Base-by-base conservation (phyloP, 192 early-diverging fungal species). In the Rhizophagus clarus region DNA sequence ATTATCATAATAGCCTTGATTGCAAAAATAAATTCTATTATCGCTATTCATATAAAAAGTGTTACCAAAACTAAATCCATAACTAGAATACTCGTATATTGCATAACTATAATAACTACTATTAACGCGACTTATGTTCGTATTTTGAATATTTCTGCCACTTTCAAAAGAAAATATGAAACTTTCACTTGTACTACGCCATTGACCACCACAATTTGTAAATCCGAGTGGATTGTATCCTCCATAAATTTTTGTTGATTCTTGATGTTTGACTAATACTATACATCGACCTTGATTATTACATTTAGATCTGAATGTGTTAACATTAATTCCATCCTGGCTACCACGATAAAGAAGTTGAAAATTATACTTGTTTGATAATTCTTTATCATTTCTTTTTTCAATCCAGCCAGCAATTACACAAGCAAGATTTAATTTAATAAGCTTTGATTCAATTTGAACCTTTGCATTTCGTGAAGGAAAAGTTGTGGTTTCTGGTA, bases 391-490 rank as follows among this genome's bases (percentile, higher is more conserved):
- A 24, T 40, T 34, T 47, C 12, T 62, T 60, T 29, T 29, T 17
- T 60, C 37, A 0, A 76, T 76, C 61, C 74, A 76, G 40, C 37
- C n/a, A 62, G 74, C 74, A 24, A 62, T 5, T 28, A 62, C 24
- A 47, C 4, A 7, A 1, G 74, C 61, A 42, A n/a, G 49, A 8
- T 40, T 76, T 32, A 32, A 32, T 26, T 60, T 62, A 24, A 62
- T 76, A 6, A 76, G 32, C 0, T 32, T 61, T 2, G 74, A 76
- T 34, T 62, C 34, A 4, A 62, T 34, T 31, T 20, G 15, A 2
- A n/a, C n/a, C 1, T 24, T 20, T 34, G 8, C 32, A 14, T 42
- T 2, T 2, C 42, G 42, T 45, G 42, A 11, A 45, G 42, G 42
- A 12, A 45, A 45, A 12, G 42, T 45, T 10, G 42, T 45, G 9